A percentile compares a stretch with the other conserved stretches of the same genome.
phyloP scores from a whole-genome alignment of 2,329 filamentous ascomycete genomes.

The Apiospora malaysiana region DNA sequence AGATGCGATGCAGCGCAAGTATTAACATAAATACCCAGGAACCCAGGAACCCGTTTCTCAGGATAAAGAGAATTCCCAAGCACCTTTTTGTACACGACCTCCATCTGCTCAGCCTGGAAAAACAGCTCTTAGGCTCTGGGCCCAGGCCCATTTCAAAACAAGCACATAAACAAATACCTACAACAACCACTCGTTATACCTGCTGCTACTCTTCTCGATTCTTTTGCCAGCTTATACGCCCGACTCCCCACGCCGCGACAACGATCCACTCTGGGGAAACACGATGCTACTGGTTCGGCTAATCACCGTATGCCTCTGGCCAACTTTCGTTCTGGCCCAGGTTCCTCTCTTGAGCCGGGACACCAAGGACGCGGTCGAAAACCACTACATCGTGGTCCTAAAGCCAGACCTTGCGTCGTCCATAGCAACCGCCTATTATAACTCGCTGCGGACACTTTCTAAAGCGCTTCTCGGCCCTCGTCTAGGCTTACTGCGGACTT shows the following conservation, averaged over 20 bases:
- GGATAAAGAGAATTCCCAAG: not conserved
- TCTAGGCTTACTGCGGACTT: slow-evolving; percentile 32
- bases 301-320: slow-evolving; percentile 24
- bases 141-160: not conserved
- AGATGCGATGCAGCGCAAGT: not conserved
- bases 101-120: not conserved
- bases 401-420: slow-evolving; percentile 26
- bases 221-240: not conserved
- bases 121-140: not conserved
- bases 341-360: slow-evolving; percentile 32
- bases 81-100: not conserved
- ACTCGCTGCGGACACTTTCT: slow-evolving; percentile 26
- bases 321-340: slow-evolving; percentile 26
- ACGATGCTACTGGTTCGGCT: slow-evolving; percentile 29
- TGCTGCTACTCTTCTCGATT: not conserved
- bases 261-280: too few relatives aligned
- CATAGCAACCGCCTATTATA: slow-evolving; percentile 29
- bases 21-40: not conserved
- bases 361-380: slow-evolving; percentile 26
- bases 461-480: slow-evolving; percentile 21
- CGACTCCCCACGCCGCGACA: not conserved
- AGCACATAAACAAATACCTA: not conserved
- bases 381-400: slow-evolving; percentile 37
- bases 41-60: not conserved
- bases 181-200: not conserved